A percentile compares a stretch with the other conserved stretches of the same genome.
Conservation (phyloP, 2,329 filamentous ascomycete species). For the Coleophoma cylindrospora region DNA sequence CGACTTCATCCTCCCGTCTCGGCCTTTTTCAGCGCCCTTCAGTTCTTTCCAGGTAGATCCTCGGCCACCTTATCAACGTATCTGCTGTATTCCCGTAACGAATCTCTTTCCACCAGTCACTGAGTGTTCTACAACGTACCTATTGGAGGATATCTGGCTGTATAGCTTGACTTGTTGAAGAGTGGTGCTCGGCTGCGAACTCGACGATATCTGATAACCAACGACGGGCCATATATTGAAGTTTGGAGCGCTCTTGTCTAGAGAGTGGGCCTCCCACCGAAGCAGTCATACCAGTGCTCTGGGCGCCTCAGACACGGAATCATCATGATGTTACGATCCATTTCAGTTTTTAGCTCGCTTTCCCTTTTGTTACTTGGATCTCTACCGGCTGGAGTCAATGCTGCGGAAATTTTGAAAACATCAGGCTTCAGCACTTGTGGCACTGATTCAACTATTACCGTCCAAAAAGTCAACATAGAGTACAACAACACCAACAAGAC, state of each 20-base stretch:
- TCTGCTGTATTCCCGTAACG: conserved; percentile 3
- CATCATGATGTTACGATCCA: conserved; percentile 22
- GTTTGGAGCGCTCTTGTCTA: not conserved
- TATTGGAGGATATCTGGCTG: not conserved
- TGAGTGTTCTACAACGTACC: not conserved
- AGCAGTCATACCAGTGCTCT: conserved; percentile 2
- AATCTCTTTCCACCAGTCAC: conserved; percentile 1
- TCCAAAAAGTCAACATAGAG: conserved; percentile 69
- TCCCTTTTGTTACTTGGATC: conserved; percentile 22
- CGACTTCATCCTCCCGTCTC: not conserved
- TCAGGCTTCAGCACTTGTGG: conserved; percentile 74
- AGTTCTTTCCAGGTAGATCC: conserved; percentile 55
- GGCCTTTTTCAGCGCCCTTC: conserved; percentile 4
- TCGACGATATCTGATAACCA: no score
- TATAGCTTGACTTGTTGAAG: no score
- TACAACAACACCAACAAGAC: conserved; percentile 73
- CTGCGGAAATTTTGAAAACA: conserved; percentile 71
- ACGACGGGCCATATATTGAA: not conserved
- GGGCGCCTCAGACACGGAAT: not conserved
- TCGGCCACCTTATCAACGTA: conserved; percentile 37
- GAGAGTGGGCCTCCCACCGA: not conserved
- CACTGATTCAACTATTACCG: conserved; percentile 53
- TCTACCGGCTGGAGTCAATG: conserved; percentile 42
- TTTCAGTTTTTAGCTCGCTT: conserved; percentile 18
- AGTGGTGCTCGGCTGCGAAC: no score